Percentiles rank a stretch among this genome's conserved stretches.
phyloP scores from a whole-genome alignment of 345 rosid genomes.

The Lumnitzera racemosa region DNA sequence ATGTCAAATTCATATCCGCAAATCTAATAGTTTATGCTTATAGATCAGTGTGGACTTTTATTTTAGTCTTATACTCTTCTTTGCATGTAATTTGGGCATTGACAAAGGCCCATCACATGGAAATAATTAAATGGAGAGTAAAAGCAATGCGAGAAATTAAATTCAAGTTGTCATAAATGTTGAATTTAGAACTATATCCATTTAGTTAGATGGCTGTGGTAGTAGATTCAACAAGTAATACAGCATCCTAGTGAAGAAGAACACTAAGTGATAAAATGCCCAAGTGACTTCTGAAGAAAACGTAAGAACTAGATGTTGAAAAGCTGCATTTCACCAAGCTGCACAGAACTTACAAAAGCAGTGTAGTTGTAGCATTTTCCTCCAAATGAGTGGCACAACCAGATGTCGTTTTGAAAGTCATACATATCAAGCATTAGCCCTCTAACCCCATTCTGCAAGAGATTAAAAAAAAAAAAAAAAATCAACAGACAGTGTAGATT shows the following conservation, averaged over 20 bases:
- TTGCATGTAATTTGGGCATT: no score
- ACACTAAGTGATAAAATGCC: background rate
- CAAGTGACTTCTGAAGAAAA: no score
- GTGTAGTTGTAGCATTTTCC: constrained; percentile 63
- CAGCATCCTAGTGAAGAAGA: background rate
- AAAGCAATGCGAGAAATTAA: background rate
- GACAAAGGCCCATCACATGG: no score
- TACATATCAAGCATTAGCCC: constrained; percentile 93
- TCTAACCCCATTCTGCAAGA: constrained; percentile 79
- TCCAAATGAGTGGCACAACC: constrained; percentile 82
- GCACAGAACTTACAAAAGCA: constrained; percentile 57
- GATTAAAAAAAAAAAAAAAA: constrained; percentile 1
- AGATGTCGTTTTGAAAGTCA: constrained; percentile 65
- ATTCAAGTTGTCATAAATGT: background rate
- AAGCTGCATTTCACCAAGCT: background rate
- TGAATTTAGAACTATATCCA: no score
- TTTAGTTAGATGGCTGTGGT: background rate
- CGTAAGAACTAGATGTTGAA: background rate
- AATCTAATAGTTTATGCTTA: no score
- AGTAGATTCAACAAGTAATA: background rate
- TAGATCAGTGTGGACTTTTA: no score
- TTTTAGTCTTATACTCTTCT: no score
- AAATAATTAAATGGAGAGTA: background rate
- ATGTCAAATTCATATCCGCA: no score
- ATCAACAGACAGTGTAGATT: background rate